Base-by-base conservation (phyloP, 192 early-diverging fungal species). In the Backusella liffmaniae region DNA sequence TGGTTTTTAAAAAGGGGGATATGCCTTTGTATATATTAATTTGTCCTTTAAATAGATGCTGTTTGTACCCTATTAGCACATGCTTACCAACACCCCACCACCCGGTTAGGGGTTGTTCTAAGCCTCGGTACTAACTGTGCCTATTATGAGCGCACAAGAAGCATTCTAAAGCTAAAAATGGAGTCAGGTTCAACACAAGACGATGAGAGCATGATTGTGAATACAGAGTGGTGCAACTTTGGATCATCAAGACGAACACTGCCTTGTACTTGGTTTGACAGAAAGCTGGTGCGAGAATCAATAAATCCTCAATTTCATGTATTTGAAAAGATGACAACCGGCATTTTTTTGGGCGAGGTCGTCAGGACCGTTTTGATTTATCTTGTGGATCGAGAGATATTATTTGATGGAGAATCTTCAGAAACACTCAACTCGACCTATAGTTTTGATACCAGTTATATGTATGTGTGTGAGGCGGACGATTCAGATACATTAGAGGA, bases 251-350 rank as follows among this genome's bases (percentile, higher is more conserved):
- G 73, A n/a, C 66, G 73, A 32, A 88, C 93, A 32, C 86, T 98
- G 21, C 96, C 96, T 49, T 84, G 92, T 77, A 95, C 94, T 23
- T 86, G 87, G 82, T 95, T 92, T 83, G 97, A 98, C 83, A 86
- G 89, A 80, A 89, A 90, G 68, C 84, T 96, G 69, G 95, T 96
- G 79, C 87, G 92, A 39, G 89, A 91, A 75, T 94, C 95, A 37
- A 87, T 83, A 65, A 94, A 97, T 83, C 91, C 91, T 21, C 85
- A 90, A 7, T 79, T 91, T 51, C 96, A 96, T 79, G 85, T 93
- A 26, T 97, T 94, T 80, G 96, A 97, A 81, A 98, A 98, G 80
- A 91, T 96, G 90, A 95, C 95, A 30, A 93, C 94, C n/a, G 95
- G 95, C 32, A 88, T 96, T 76, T 98, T 96, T 80, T 78, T 98